Evolutionary conservation across 1,284 basidiomycete genomes (phyloP).

Genomic region (Fistulina hepatica): DNA sequence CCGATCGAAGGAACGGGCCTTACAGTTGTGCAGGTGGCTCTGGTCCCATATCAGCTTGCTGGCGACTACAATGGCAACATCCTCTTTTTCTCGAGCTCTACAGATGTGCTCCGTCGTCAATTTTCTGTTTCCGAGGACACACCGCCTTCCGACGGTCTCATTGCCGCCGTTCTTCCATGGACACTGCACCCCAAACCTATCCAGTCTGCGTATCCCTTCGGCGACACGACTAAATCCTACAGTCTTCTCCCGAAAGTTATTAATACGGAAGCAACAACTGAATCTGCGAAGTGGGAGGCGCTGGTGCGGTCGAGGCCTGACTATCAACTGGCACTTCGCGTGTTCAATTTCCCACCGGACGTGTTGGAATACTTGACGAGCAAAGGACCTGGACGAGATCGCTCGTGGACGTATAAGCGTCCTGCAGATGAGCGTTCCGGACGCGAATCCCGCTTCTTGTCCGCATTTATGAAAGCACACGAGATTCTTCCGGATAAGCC

Average conservation of each 20-base stretch:
- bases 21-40: too few relatives aligned
- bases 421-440: slow-evolving; percentile 12
- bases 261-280: too few relatives aligned
- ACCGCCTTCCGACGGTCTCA: slow-evolving; percentile 20
- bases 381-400: slow-evolving; percentile 28
- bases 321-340: slow-evolving; percentile 33
- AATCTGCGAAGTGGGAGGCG: slow-evolving; percentile 8
- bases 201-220: slow-evolving; percentile 8
- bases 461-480: slow-evolving; percentile 30
- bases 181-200: slow-evolving; percentile 17
- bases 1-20: background rate
- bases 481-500: too few relatives aligned
- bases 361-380: slow-evolving; percentile 32
- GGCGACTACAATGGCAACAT: slow-evolving; percentile 9
- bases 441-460: slow-evolving; percentile 36
- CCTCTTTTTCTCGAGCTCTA: slow-evolving; percentile 30
- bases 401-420: slow-evolving; percentile 13
- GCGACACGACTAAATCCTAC: slow-evolving; percentile 16
- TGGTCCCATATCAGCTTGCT: too few relatives aligned
- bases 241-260: too few relatives aligned
- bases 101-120: slow-evolving; percentile 17
- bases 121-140: slow-evolving; percentile 25
- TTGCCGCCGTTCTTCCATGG: slow-evolving; percentile 41
- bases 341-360: slow-evolving; percentile 34
- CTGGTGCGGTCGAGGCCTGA: slow-evolving; percentile 18